These are phyloP conservation scores for Epichloe gansuensis DNA, from an alignment of 2,329 filamentous ascomycete genomes.

Conservation along the genomic window DNA sequence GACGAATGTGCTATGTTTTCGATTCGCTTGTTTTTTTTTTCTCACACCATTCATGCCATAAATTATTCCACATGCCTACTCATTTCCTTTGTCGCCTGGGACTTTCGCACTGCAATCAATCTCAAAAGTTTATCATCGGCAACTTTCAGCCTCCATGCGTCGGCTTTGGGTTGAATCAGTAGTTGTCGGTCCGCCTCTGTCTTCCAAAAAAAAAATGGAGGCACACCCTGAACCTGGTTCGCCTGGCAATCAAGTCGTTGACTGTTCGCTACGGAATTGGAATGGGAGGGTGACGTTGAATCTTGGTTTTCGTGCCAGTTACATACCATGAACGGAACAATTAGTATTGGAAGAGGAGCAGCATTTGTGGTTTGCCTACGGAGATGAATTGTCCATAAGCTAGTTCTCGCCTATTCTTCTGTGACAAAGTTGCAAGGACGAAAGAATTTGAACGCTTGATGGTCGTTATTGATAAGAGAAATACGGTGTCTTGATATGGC, in stretches of 20 bases:
- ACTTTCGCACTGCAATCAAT: neutral
- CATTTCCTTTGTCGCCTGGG: slow-evolving; percentile 2
- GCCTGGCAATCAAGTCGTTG: neutral
- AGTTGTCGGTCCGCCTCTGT: neutral
- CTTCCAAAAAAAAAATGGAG: neutral
- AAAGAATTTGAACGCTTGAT: neutral
- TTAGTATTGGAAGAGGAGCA: neutral
- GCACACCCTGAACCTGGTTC: neutral
- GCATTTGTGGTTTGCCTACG: neutral
- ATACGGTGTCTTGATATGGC: too few relatives aligned
- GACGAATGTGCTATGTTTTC: slow-evolving; percentile 17
- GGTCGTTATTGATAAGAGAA: neutral
- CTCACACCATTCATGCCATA: slow-evolving; percentile 7
- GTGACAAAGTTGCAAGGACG: neutral
- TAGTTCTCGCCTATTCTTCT: neutral
- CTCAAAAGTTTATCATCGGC: neutral
- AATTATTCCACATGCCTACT: slow-evolving; percentile 11
- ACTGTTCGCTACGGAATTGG: neutral
- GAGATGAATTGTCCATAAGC: neutral
- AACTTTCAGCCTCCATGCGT: neutral
- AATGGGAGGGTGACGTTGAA: neutral
- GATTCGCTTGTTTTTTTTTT: slow-evolving; percentile 17
- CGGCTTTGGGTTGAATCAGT: neutral
- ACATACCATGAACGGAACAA: neutral
- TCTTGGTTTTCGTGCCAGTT: neutral